Evolutionary conservation across 805 yeast species (phyloP), one percentile per base, ranked within the genome.

Genomic region (Hanseniaspora occidentalis): DNA sequence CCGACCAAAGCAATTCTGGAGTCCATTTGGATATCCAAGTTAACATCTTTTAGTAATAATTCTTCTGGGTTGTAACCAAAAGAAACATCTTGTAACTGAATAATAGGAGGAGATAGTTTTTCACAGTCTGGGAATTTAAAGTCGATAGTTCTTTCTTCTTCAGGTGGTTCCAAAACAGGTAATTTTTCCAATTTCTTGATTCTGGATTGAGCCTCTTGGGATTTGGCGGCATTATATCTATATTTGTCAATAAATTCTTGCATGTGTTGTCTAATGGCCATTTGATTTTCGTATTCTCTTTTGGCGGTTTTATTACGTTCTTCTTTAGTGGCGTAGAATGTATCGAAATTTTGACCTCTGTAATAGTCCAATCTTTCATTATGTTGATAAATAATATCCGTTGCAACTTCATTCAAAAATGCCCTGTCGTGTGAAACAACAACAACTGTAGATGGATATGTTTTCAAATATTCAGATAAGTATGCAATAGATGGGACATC

Each of bases 391-490:
- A 92, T 88, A 44, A 92, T 92, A 64, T 92, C 99, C 0, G 99
- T 92, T 9, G 98, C 98, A 36, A 92, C 95, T 57, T 92, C 99
- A 60, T 92, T 92, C 54, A 92, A 70, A 66, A 92, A 92, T 34
- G 96, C 85, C 56, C 98, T 79, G 62, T 92, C 99, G 69, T 92
- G 99, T 42, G 98, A 92, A 35, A 92, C 99, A 34, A 89, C 94
- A 47, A 92, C 67, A 2, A 92, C 92, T 0, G 98, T 92, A 1
- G 95, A 75, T 41, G 94, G 88, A 58, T 92, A 92, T 6, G 84
- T 70, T 57, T 84, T 95, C 50, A 92, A 66, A 58, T 92, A 92
- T 50, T 83, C 77, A 9, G 97, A 89, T 56, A 92, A 70, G 60
- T 78, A 92, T 1, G 96, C 89, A 58, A 92, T 84, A 41, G 97